These are phyloP conservation scores for Ulota crispa DNA, from an alignment of 225 moss, liverwort and hornwort genomes.

Conservation along the genomic window DNA sequence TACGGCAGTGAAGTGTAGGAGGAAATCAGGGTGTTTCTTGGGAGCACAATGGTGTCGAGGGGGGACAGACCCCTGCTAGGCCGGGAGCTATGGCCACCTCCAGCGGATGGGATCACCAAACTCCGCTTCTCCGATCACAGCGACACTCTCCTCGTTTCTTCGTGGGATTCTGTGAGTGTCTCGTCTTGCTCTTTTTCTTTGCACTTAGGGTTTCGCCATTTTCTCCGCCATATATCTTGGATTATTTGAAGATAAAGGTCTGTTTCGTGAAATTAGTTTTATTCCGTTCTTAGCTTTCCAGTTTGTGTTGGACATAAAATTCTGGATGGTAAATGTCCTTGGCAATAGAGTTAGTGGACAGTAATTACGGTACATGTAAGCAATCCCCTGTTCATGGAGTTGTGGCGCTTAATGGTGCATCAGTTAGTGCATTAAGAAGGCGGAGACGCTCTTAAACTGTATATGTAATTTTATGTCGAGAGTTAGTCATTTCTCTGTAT, in stretches of 20 bases:
- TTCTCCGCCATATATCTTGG: not conserved
- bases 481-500: not conserved
- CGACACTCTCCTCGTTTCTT: constrained; percentile 84
- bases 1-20: not conserved
- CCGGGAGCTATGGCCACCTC: constrained; percentile 81
- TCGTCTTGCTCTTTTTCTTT: not conserved
- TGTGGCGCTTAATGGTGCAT: not conserved
- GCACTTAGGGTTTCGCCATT: not conserved
- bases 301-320: not conserved
- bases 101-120: constrained; percentile 73
- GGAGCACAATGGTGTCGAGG: constrained; percentile 22
- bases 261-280: no score
- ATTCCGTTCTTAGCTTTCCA: not conserved
- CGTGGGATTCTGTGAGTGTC: constrained; percentile 81
- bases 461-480: not conserved
- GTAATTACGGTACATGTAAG: not conserved
- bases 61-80: constrained; percentile 19
- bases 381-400: not conserved
- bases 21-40: not conserved
- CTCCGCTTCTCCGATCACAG: constrained; percentile 81
- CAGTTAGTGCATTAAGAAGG: not conserved
- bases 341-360: not conserved
- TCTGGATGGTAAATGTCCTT: not conserved
- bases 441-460: not conserved
- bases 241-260: not conserved